Conservation (phyloP, 352 stramenopile species). For the Phytophthora colocasiae region DNA sequence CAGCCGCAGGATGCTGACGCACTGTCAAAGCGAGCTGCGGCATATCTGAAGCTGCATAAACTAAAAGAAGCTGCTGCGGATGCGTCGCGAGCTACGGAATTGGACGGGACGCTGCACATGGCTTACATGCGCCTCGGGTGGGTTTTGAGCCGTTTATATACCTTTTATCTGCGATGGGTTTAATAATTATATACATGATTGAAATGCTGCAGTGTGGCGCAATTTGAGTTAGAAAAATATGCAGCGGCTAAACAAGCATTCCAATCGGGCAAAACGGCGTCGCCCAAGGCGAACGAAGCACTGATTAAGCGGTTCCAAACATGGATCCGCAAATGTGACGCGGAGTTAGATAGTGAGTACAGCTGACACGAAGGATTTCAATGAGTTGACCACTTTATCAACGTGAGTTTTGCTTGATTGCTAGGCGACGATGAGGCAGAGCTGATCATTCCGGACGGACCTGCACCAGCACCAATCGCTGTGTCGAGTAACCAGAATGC, state of each 20-base stretch:
- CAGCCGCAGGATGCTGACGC: constrained; percentile 54
- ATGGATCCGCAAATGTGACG: constrained; percentile 91
- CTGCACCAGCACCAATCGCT: constrained; percentile 9
- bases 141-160: constrained; percentile 6
- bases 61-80: constrained; percentile 60
- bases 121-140: constrained; percentile 80
- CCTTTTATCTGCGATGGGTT: not conserved
- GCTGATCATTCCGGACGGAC: constrained; percentile 37
- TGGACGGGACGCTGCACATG: constrained; percentile 61
- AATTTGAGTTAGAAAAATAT: constrained; percentile 87
- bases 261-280: constrained; percentile 47
- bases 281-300: constrained; percentile 35
- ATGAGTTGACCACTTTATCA: not conserved
- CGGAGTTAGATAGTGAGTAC: constrained; percentile 72
- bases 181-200: not conserved
- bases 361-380: not conserved
- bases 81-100: constrained; percentile 52
- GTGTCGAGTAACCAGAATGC: constrained; percentile 24
- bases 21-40: constrained; percentile 73
- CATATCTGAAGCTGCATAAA: constrained; percentile 75
- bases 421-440: constrained; percentile 33
- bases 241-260: constrained; percentile 71
- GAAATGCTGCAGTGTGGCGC: constrained; percentile 55
- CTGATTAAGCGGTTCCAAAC: constrained; percentile 74
- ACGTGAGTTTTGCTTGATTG: not conserved